Percentiles rank a stretch among this genome's conserved stretches.
Conservation (phyloP, 176 grass and related monocot genomes). For the Thinopyrum elongatum region DNA sequence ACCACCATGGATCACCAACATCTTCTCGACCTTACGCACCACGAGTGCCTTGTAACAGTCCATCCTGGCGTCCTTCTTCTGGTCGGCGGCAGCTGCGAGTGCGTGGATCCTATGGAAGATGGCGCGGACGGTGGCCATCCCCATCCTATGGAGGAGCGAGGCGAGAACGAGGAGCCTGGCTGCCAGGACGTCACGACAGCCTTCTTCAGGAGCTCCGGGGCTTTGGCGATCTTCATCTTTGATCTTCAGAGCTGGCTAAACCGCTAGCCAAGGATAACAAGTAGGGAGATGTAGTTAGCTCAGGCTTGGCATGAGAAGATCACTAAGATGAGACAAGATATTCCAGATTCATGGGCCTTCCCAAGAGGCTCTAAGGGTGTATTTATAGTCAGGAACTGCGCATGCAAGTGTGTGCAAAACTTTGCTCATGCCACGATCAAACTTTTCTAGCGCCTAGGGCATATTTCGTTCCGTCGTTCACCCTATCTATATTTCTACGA, state of each 20-base stretch:
- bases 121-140: constrained; percentile 27
- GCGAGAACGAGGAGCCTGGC: constrained; percentile 50
- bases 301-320: constrained; percentile 26
- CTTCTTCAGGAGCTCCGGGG: constrained; percentile 60
- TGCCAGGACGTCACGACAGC: constrained; percentile 38
- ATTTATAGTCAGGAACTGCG: constrained; percentile 75
- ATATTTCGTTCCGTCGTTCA: too few species aligned
- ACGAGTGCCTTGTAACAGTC: constrained; percentile 34
- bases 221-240: constrained; percentile 57
- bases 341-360: constrained; percentile 21
- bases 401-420: neutral
- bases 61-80: neutral
- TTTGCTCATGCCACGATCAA: constrained; percentile 20
- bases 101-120: constrained; percentile 65
- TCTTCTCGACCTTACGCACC: neutral
- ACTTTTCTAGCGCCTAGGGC: neutral
- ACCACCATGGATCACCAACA: neutral
- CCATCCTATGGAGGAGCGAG: constrained; percentile 41
- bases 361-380: constrained; percentile 13
- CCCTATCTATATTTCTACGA: too few species aligned
- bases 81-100: constrained; percentile 17
- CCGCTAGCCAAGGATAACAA: neutral
- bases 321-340: neutral
- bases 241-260: neutral
- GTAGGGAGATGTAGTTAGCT: neutral